Conservation (phyloP, 169 alveolate species). For the Theileria equi region DNA sequence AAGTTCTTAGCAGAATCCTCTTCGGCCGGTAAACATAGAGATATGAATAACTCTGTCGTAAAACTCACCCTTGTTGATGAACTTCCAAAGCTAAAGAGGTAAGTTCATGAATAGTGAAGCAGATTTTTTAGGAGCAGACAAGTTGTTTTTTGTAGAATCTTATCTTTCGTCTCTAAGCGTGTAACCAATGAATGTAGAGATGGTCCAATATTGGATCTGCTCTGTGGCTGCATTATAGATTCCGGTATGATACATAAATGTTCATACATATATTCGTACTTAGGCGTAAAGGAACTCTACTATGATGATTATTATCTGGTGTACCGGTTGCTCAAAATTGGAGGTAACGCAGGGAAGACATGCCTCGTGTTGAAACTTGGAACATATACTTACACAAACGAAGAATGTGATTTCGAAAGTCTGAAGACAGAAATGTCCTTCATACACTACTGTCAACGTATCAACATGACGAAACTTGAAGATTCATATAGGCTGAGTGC, state of each 20-base stretch:
- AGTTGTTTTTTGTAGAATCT: conserved; percentile 25
- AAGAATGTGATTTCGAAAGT: background rate
- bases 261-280: background rate
- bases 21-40: background rate
- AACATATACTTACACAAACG: background rate
- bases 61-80: conserved; percentile 27
- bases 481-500: background rate
- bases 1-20: background rate
- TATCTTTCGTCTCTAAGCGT: background rate
- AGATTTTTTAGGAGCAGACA: conserved; percentile 40
- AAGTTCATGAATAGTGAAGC: background rate
- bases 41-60: background rate
- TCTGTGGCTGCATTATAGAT: conserved; percentile 8
- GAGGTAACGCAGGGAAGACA: background rate
- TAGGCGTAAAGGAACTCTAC: conserved; percentile 35
- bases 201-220: conserved; percentile 8
- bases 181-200: conserved; percentile 1
- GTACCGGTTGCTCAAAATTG: background rate
- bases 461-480: background rate
- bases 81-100: conserved; percentile 27
- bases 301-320: conserved; percentile 34
- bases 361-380: background rate
- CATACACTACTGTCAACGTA: background rate
- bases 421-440: background rate
- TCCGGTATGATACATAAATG: conserved; percentile 19